Base-by-base conservation (phyloP, 2,329 filamentous ascomycete species). In the Parascedosporium putredinis region DNA sequence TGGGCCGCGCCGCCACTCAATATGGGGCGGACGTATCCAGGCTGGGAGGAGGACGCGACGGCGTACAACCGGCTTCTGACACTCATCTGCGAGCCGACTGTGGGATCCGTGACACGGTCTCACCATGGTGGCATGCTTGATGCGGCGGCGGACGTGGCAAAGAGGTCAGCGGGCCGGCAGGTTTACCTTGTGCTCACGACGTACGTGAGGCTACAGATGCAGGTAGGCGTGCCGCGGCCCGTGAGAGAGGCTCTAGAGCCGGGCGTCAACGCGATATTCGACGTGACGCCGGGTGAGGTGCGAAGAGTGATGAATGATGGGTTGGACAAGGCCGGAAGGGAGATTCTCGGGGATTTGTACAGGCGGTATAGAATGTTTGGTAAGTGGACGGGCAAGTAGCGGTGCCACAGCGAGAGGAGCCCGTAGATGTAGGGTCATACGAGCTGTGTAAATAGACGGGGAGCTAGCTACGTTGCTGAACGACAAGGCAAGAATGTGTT, bases 201-300 rank as follows among this genome's bases (percentile, higher is more conserved):
- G 49, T 84, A 82, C 57, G 69, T 83, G 54, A 76, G 75, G 63
- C 64, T 82, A 54, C 79, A 82, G 61, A 71, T 83, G 5, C 77
- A 81, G 58, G 66, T 67, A 47, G 67, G 68, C 25, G 71, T 83
- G 50, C 61, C 72, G 8, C 68, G 70, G 10, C 65, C 63, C 7
- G 67, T 82, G 20, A 66, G 76, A 31, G 76, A 78, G 59, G 75
- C 71, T 47, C 67, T 84, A 42, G 72, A 79, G 58, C 70, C 74
- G 5, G 80, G 76, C 1, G 61, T 82, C 56, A 79, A 77, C 59
- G 71, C 78, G 0, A 68, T 83, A 4, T 71, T 83, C 51, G 71
- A 78, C 54, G 74, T 81, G 45, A 81, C 78, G 31, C 68, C 73
- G 2, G 66, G 70, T 4, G 78, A 78, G 51, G 69, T 68, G 43